Conservation (phyloP, 345 rosid species). For the Moricandia arvensis region DNA sequence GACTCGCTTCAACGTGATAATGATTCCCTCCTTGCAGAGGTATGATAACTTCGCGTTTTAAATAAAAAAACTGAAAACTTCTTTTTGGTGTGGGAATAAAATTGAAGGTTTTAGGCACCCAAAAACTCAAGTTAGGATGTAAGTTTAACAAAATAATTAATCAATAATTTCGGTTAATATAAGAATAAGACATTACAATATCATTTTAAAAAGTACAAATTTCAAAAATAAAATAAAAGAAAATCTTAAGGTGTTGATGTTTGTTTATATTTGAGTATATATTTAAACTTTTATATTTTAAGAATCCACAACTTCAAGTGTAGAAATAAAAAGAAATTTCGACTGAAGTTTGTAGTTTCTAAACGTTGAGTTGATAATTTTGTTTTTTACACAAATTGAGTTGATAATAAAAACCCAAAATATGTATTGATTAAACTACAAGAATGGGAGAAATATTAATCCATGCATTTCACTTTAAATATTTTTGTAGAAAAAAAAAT, state of each 20-base stretch:
- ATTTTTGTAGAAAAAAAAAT: too few relatives aligned
- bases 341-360: not conserved
- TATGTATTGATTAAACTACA: not conserved
- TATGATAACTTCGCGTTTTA: constrained; percentile 6
- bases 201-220: not conserved
- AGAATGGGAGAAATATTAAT: too few relatives aligned
- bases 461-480: too few relatives aligned
- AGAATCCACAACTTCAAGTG: not conserved
- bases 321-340: not conserved
- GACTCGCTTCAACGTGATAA: constrained; percentile 74
- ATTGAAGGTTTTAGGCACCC: not conserved
- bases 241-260: not conserved
- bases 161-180: not conserved
- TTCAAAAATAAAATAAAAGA: not conserved
- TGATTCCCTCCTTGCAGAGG: constrained; percentile 75
- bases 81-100: too few relatives aligned
- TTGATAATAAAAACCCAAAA: too few relatives aligned
- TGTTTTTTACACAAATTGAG: too few relatives aligned
- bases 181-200: not conserved
- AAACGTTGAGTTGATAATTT: not conserved
- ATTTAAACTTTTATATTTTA: not conserved
- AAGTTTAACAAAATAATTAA: not conserved
- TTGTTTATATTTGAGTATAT: not conserved
- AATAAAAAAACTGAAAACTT: too few relatives aligned
- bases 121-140: not conserved